Base-by-base conservation (phyloP, 768 basidiomycete species). In the Boletus tylopilopsis region DNA sequence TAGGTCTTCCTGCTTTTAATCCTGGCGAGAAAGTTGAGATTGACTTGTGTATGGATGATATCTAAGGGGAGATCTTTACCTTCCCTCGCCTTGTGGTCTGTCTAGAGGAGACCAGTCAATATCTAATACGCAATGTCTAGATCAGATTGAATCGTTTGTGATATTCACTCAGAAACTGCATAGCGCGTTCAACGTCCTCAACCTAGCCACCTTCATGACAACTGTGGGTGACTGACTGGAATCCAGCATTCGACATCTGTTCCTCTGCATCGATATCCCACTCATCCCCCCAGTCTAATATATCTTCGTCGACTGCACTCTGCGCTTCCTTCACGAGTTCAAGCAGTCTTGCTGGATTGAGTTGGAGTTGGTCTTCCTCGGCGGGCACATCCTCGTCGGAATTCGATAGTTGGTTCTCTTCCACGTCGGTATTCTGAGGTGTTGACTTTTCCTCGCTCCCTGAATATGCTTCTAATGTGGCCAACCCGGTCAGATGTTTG, bases 21-120 rank as follows among this genome's bases (percentile, higher is more conserved):
- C 95, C 96, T 2, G 96, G 96, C 48, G 93, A 98, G 74, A 95
- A 97, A 73, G 93, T 99, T 23, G 86, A 92, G 75, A 90, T 94
- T 52, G 81, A 87, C 63, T 78, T 94, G 53, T 81, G 78, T 43
- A 90, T 89, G 84, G 93, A 94, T 67, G 93, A 96, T 68, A 80
- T 94, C 53, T 95, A 70, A 73, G 42, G 46, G 23, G 34, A 24
- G 39, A 24, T 25, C 18, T 13, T 12, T 42, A 32, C 18, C n/a
- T 42, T 32, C 22, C 27, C 25, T 47, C 30, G 11, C 25, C 21
- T 29, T 41, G 13, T 44, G 27, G 19, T 25, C 22, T 29, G 36
- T n/a, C 18, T 30, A 33, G 32, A 6, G 10, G 15, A 18, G 42
- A 47, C 34, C 10, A 27, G 34, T 48, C 24, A 45, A 43, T 47